Conservation (phyloP, 768 basidiomycete genomes). For the Boletus coccyginus region DNA sequence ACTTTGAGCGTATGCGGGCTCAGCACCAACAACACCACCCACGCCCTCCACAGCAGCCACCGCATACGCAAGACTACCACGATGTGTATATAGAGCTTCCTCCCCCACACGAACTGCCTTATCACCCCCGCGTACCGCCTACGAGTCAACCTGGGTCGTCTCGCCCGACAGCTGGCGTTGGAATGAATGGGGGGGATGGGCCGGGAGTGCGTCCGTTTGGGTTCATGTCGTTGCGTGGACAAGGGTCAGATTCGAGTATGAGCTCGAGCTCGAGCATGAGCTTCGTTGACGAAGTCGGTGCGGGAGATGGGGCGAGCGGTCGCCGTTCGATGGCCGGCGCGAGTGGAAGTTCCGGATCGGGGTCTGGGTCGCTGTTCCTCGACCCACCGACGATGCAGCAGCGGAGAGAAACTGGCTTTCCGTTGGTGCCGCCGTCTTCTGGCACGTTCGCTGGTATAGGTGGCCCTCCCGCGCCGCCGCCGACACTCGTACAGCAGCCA, state of each 20-base stretch:
- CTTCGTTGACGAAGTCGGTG: slow-evolving; percentile 10
- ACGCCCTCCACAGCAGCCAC: slow-evolving; percentile 1
- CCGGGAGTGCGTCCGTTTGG: slow-evolving; percentile 11
- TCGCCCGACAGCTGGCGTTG: slow-evolving; percentile 2
- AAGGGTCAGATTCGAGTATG: slow-evolving; percentile 17
- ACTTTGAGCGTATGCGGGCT: slow-evolving; percentile 16
- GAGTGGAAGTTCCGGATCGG: neutral
- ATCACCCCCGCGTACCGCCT: slow-evolving; percentile 9
- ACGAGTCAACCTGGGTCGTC: slow-evolving; percentile 6
- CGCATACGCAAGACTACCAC: neutral
- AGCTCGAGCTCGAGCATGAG: slow-evolving; percentile 11
- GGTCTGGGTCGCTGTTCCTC: slow-evolving; percentile 6
- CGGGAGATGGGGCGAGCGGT: neutral
- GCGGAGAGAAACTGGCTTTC: slow-evolving; percentile 13
- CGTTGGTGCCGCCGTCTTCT: slow-evolving; percentile 7
- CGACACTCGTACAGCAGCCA: neutral
- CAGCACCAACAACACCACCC: slow-evolving; percentile 12
- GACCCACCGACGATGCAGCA: slow-evolving; percentile 4
- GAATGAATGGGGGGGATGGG: slow-evolving; percentile 5
- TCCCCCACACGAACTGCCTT: neutral
- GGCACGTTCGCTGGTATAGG: slow-evolving; percentile 1
- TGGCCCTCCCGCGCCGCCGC: neutral
- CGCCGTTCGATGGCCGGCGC: slow-evolving; percentile 5
- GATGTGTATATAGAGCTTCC: slow-evolving; percentile 1
- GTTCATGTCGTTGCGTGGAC: slow-evolving; percentile 16